Conservation (phyloP, 1,139 yeast species). For the Geotrichum candidum region DNA sequence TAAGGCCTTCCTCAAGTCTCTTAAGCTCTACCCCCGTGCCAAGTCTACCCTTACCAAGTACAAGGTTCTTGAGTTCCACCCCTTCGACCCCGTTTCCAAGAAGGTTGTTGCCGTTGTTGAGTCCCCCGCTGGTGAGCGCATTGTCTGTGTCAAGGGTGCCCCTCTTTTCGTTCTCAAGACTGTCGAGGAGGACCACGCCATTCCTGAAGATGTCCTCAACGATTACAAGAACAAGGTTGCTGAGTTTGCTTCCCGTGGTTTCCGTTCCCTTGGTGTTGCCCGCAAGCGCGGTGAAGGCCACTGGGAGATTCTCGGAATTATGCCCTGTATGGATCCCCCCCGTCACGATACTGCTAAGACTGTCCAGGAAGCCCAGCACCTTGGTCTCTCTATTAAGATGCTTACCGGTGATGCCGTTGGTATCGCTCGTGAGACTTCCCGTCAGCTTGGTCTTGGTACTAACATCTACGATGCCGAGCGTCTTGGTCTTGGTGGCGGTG, state of each 20-base stretch:
- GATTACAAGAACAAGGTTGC: constrained; percentile 66
- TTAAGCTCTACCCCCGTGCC: constrained; percentile 51
- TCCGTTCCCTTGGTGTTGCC: constrained; percentile 69
- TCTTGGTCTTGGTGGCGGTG: constrained; percentile 66
- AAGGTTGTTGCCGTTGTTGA: constrained; percentile 65
- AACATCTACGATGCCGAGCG: constrained; percentile 67
- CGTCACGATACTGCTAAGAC: constrained; percentile 68
- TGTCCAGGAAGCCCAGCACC: constrained; percentile 57
- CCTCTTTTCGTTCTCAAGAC: constrained; percentile 65
- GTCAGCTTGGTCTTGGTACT: constrained; percentile 66
- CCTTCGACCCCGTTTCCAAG: constrained; percentile 67
- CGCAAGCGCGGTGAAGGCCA: constrained; percentile 66
- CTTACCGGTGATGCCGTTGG: constrained; percentile 74
- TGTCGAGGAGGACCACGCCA: constrained; percentile 64
- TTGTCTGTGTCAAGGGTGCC: constrained; percentile 67
- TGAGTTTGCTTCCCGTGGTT: constrained; percentile 68
- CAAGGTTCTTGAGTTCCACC: constrained; percentile 62
- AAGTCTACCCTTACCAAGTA: constrained; percentile 57
- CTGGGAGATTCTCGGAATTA: constrained; percentile 67
- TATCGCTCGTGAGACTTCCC: constrained; percentile 66
- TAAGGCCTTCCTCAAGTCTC: constrained; percentile 76
- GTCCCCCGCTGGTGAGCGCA: constrained; percentile 62
- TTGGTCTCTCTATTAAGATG: constrained; percentile 65
- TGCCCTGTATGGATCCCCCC: constrained; percentile 73
- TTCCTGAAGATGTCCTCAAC: constrained; percentile 57